Evolutionary conservation across 139 green algal genomes (phyloP).

Genomic region (Yamagishiella unicocca): DNA sequence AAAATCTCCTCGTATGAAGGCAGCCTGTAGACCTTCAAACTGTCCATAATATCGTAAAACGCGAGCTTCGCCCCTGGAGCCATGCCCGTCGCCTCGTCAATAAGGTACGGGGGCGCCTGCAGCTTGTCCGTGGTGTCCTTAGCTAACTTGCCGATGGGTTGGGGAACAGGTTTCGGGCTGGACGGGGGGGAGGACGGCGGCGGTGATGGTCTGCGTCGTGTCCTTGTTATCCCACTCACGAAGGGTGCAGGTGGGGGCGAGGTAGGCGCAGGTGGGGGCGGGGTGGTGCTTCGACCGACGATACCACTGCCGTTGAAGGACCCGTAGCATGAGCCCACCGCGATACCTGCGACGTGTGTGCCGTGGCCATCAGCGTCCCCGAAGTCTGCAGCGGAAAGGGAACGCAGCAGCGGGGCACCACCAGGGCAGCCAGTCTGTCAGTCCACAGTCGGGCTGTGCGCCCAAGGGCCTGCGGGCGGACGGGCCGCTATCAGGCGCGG

Average conservation of each 20-base stretch:
- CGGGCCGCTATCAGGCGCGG: too few relatives aligned
- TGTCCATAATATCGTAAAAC: constrained; percentile 77
- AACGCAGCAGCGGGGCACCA: too few relatives aligned
- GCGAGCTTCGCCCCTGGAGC: constrained; percentile 81
- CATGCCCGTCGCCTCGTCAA: constrained; percentile 69
- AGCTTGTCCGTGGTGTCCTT: too few relatives aligned
- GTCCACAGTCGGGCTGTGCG: too few relatives aligned
- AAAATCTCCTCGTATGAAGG: constrained; percentile 62
- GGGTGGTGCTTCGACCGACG: background rate
- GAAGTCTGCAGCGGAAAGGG: background rate
- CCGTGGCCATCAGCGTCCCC: constrained; percentile 87
- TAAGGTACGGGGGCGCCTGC: background rate
- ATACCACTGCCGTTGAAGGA: background rate
- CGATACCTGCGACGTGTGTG: constrained; percentile 86
- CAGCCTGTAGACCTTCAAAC: background rate
- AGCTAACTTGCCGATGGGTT: too few relatives aligned
- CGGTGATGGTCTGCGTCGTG: too few relatives aligned
- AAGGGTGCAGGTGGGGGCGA: background rate
- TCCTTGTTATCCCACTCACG: too few relatives aligned
- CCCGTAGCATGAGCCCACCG: constrained; percentile 62
- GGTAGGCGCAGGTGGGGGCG: background rate
- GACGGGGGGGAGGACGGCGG: too few relatives aligned
- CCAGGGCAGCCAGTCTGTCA: too few relatives aligned
- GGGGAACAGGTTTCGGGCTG: too few relatives aligned
- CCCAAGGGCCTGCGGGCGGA: too few relatives aligned